Percentiles rank a stretch among this genome's conserved stretches.
Evolutionary conservation across 345 rosid genomes (phyloP).

Genomic region (Hypericum perforatum): DNA sequence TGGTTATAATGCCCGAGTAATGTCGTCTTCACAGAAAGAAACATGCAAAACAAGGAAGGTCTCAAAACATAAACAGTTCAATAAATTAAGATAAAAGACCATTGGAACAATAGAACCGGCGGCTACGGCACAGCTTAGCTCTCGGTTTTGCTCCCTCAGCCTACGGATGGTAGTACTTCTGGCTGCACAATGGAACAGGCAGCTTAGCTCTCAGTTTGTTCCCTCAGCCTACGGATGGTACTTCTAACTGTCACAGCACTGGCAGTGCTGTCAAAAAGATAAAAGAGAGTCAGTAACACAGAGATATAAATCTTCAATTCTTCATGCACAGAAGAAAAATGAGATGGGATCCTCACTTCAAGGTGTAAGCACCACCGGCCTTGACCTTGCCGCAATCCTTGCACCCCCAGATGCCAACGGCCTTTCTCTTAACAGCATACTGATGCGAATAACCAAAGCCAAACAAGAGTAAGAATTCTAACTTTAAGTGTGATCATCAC

Average conservation of each 20-base stretch:
- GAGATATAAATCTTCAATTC: not conserved
- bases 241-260: constrained; percentile 71
- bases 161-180: constrained; percentile 65
- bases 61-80: no score
- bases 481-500: no score
- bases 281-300: not conserved
- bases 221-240: constrained; percentile 60
- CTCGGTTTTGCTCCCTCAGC: constrained; percentile 65
- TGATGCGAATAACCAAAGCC: not conserved
- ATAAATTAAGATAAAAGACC: no score
- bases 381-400: constrained; percentile 27
- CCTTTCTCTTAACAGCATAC: constrained; percentile 31
- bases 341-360: constrained; percentile 9
- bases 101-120: not conserved
- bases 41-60: no score
- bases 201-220: constrained; percentile 50
- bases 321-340: not conserved
- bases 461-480: no score
- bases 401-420: constrained; percentile 31
- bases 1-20: no score
- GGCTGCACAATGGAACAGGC: no score
- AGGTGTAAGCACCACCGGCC: constrained; percentile 28
- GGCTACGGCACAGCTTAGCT: constrained; percentile 17
- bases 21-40: no score
- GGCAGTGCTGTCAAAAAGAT: constrained; percentile 41